phyloP scores from a whole-genome alignment of 179 eudicot genomes.

The Spergularia azorica region DNA sequence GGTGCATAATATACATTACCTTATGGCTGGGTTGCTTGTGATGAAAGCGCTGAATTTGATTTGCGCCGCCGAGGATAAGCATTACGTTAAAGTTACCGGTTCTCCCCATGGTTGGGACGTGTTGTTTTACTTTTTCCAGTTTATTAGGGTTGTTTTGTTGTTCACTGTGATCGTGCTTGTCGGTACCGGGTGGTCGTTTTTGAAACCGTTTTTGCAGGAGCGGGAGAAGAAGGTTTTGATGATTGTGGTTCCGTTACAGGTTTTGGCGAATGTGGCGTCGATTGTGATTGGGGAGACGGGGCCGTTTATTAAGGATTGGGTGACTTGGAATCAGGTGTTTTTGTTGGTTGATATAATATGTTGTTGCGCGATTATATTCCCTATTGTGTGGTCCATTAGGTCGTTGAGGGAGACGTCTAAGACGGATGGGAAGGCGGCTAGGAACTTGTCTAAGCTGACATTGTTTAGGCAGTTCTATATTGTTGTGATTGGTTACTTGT shows the following conservation, averaged over 20 bases:
- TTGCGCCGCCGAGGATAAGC: conserved; percentile 87
- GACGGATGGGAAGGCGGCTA: conserved; percentile 94
- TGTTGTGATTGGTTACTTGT: conserved; percentile 89
- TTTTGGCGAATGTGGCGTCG: conserved; percentile 80
- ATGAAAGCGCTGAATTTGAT: conserved; percentile 77
- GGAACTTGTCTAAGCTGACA: conserved; percentile 78
- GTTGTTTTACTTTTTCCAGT: conserved; percentile 78
- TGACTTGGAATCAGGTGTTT: conserved; percentile 92
- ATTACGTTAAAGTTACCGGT: conserved; percentile 86
- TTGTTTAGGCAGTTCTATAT: conserved; percentile 88
- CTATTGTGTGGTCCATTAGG: conserved; percentile 92
- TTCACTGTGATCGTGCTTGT: conserved; percentile 86
- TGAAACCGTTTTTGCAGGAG: conserved; percentile 93
- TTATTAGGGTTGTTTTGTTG: conserved; percentile 71
- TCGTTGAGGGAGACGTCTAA: conserved; percentile 90
- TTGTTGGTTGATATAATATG: conserved; percentile 86
- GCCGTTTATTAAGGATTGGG: conserved; percentile 92
- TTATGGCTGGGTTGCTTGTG: conserved; percentile 60
- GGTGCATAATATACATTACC: conserved; percentile 62
- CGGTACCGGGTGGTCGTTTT: conserved; percentile 92
- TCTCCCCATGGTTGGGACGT: conserved; percentile 94
- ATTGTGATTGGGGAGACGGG: conserved; percentile 91
- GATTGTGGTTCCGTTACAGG: conserved; percentile 92
- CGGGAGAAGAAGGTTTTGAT: conserved; percentile 90
- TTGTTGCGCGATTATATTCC: conserved; percentile 88